A percentile compares a stretch with the other conserved stretches of the same genome.
Conservation (phyloP, 2,329 filamentous ascomycete genomes). For the Botrytis tulipae region DNA sequence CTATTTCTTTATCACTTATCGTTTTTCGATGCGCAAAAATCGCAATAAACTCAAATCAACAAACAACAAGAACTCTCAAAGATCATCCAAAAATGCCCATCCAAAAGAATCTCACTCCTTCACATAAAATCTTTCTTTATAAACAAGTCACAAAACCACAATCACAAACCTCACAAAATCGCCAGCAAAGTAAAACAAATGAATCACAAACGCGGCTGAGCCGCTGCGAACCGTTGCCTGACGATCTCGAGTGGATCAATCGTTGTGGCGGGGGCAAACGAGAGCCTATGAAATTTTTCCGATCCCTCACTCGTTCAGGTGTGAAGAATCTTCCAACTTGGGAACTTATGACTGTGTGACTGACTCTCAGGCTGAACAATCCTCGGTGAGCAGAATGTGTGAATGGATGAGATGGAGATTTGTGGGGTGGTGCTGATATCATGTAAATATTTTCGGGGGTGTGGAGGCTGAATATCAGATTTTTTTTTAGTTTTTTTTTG, state of each 20-base stretch:
- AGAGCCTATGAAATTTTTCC: background rate
- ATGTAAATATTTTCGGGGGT: background rate
- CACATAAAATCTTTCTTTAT: background rate
- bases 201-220: slow-evolving; percentile 9
- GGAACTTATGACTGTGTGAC: background rate
- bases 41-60: background rate
- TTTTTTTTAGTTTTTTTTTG: background rate
- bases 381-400: background rate
- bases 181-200: background rate
- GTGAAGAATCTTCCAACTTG: background rate
- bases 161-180: no score
- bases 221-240: slow-evolving; percentile 2
- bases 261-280: background rate
- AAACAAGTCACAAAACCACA: background rate
- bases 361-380: background rate
- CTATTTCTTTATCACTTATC: background rate
- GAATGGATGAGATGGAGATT: background rate
- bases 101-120: background rate
- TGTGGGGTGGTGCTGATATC: background rate
- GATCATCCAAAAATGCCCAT: background rate
- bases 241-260: background rate
- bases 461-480: background rate
- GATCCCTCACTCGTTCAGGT: no score
- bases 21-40: background rate
- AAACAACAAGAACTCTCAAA: background rate